Conservation (phyloP, 2,329 filamentous ascomycete genomes). For the Colletotrichum lupini region DNA sequence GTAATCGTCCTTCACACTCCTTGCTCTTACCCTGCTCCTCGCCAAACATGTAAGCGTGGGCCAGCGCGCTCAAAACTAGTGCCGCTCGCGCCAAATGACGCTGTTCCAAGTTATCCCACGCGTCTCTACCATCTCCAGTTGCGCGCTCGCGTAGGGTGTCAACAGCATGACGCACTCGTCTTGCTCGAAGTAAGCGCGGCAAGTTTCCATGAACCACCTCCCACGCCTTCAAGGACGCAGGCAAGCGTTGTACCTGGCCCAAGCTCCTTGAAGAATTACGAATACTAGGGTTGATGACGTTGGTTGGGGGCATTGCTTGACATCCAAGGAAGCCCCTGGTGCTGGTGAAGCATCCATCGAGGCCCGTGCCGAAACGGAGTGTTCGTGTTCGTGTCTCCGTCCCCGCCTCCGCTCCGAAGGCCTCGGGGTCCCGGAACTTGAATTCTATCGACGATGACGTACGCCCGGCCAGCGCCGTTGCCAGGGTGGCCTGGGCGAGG, state of each 20-base stretch:
- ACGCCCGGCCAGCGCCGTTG: not conserved
- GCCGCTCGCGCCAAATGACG: constrained; percentile 22
- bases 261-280: not conserved
- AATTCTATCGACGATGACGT: constrained; percentile 12
- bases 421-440: constrained; percentile 1
- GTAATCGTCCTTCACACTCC: not conserved
- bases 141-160: constrained; percentile 1
- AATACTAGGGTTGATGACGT: not conserved
- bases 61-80: constrained; percentile 22
- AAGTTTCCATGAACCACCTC: constrained; percentile 18
- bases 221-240: constrained; percentile 22
- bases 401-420: not conserved
- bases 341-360: constrained; percentile 23
- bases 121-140: not conserved
- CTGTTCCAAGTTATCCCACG: constrained; percentile 18
- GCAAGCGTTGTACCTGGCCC: not conserved
- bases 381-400: not conserved
- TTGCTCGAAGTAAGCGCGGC: constrained; percentile 11
- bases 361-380: constrained; percentile 23
- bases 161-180: constrained; percentile 23
- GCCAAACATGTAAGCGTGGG: constrained; percentile 30
- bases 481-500: constrained; percentile 26
- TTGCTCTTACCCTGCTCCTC: constrained; percentile 1
- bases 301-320: not conserved
- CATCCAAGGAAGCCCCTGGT: constrained; percentile 18